phyloP scores from a whole-genome alignment of 2,329 filamentous ascomycete genomes.

The Fusarium abutilonis region DNA sequence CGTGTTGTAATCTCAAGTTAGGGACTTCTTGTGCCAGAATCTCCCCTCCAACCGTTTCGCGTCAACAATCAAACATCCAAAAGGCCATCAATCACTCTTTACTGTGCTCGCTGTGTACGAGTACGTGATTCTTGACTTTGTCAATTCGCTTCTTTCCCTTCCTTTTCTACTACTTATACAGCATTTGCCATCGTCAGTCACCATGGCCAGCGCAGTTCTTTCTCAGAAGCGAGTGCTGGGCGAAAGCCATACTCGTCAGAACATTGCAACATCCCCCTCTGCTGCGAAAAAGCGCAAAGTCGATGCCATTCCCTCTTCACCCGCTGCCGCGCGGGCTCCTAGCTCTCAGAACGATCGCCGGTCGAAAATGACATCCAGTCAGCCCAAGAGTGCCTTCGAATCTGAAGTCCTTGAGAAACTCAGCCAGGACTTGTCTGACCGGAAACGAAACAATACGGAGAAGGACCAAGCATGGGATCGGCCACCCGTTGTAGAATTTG shows the following conservation, averaged over 20 bases:
- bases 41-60: slow-evolving; percentile 24
- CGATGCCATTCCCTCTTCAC: slow-evolving; percentile 67
- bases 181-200: slow-evolving; percentile 31
- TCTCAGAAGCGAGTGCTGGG: slow-evolving; percentile 79
- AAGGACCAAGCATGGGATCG: slow-evolving; percentile 92
- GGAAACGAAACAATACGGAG: slow-evolving; percentile 88
- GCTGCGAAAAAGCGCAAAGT: slow-evolving; percentile 86
- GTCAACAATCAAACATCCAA: slow-evolving; percentile 33
- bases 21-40: slow-evolving; percentile 29
- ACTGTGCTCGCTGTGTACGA: slow-evolving; percentile 26
- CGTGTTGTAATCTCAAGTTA: slow-evolving; percentile 41
- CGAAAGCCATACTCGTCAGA: slow-evolving; percentile 72
- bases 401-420: slow-evolving; percentile 94
- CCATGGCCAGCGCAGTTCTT: slow-evolving; percentile 62
- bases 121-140: slow-evolving; percentile 3
- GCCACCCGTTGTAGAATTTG: slow-evolving; percentile 62
- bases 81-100: slow-evolving; percentile 12
- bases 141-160: background rate
- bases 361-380: slow-evolving; percentile 73
- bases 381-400: slow-evolving; percentile 91
- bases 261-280: slow-evolving; percentile 65
- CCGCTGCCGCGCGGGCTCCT: slow-evolving; percentile 65
- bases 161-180: slow-evolving; percentile 10
- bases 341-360: slow-evolving; percentile 71
- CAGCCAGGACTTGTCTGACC: slow-evolving; percentile 87